Conservation (phyloP, 2,329 filamentous ascomycete species). For the Talaromyces amestolkiae region DNA sequence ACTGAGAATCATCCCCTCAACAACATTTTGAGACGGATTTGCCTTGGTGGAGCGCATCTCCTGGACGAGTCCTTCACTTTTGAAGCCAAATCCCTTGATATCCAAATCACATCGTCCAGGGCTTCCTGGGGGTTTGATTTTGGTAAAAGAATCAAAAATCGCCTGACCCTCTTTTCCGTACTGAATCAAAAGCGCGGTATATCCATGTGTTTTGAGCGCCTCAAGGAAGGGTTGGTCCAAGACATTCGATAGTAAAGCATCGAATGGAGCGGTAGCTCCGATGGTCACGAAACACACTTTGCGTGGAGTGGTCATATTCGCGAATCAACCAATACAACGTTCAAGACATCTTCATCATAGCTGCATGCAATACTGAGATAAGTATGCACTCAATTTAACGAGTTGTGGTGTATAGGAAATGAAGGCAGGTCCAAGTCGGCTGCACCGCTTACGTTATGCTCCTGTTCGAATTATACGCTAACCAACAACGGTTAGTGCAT, state of each 20-base stretch:
- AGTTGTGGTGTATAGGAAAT: neutral
- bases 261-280: conserved; percentile 85
- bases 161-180: conserved; percentile 67
- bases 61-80: conserved; percentile 55
- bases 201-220: conserved; percentile 58
- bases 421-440: neutral
- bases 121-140: conserved; percentile 26
- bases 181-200: conserved; percentile 73
- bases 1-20: conserved; percentile 73
- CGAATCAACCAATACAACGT: conserved; percentile 3
- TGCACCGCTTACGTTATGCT: neutral
- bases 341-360: conserved; percentile 7
- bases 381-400: neutral
- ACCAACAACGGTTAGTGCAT: neutral
- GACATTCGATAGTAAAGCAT: conserved; percentile 64
- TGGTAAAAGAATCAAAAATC: conserved; percentile 49
- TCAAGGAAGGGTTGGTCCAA: conserved; percentile 62
- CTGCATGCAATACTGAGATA: neutral
- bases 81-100: conserved; percentile 66
- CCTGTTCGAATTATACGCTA: neutral
- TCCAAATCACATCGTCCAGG: conserved; percentile 42
- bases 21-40: conserved; percentile 36
- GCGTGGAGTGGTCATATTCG: conserved; percentile 20
- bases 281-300: conserved; percentile 79
- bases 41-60: conserved; percentile 58